These are phyloP conservation scores for Gorgonomyces haynaldii DNA, from an alignment of 192 early-diverging fungal species.

Conservation along the genomic window DNA sequence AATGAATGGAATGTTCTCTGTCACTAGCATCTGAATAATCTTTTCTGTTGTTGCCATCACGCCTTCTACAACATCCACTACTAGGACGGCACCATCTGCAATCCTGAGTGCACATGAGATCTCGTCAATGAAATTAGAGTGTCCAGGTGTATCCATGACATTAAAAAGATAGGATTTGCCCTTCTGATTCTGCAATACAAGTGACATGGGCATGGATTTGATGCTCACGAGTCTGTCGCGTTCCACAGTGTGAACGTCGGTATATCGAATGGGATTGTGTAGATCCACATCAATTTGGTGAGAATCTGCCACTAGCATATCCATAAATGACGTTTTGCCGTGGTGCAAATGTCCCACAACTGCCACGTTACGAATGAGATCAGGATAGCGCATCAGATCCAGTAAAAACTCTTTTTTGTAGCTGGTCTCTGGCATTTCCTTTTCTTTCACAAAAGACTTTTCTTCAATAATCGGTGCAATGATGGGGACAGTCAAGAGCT, in stretches of 20 bases:
- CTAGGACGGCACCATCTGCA: slow-evolving; percentile 78
- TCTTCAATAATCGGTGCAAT: slow-evolving; percentile 78
- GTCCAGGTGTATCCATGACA: slow-evolving; percentile 88
- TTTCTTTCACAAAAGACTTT: slow-evolving; percentile 78
- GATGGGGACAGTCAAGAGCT: slow-evolving; percentile 88
- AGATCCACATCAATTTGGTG: slow-evolving; percentile 52
- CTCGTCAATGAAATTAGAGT: slow-evolving; percentile 92
- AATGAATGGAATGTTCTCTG: slow-evolving; percentile 65
- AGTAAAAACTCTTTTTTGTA: slow-evolving; percentile 74
- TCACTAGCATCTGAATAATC: slow-evolving; percentile 67
- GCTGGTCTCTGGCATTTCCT: slow-evolving; percentile 68
- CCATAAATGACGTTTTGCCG: slow-evolving; percentile 90
- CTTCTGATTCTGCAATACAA: slow-evolving; percentile 78
- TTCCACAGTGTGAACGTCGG: slow-evolving; percentile 87
- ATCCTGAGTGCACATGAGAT: slow-evolving; percentile 74
- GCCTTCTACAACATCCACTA: slow-evolving; percentile 95
- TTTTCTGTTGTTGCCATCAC: slow-evolving; percentile 92
- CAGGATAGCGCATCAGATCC: slow-evolving; percentile 47
- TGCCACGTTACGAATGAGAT: slow-evolving; percentile 76
- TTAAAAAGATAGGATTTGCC: slow-evolving; percentile 84
- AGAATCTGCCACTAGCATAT: slow-evolving; percentile 82
- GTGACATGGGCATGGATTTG: slow-evolving; percentile 86
- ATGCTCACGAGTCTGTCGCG: slow-evolving; percentile 79
- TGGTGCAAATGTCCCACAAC: slow-evolving; percentile 94
- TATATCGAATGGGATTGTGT: slow-evolving; percentile 57